These are phyloP conservation scores for Nemania bipapillata DNA, from an alignment of 2,329 filamentous ascomycete genomes.

Conservation along the genomic window DNA sequence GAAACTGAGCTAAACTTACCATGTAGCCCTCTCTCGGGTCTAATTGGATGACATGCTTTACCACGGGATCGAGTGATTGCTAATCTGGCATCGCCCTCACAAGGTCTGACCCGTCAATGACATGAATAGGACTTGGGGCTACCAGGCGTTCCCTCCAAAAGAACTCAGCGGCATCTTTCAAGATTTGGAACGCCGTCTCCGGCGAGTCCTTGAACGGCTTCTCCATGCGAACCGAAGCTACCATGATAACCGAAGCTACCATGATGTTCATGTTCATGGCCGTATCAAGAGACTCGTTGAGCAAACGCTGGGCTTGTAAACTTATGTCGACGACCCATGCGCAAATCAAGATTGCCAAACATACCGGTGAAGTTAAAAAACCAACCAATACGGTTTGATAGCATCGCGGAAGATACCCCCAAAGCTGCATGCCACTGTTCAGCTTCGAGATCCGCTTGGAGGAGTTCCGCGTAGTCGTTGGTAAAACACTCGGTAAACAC, in stretches of 20 bases:
- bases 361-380: conserved; percentile 29
- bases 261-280: no score
- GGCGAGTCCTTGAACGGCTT: no score
- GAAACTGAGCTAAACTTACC: background rate
- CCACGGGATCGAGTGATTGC: background rate
- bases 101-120: no score
- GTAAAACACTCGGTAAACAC: conserved; percentile 35
- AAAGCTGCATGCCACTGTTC: conserved; percentile 18
- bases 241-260: no score
- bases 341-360: background rate
- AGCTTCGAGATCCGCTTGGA: conserved; percentile 21
- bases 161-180: no score
- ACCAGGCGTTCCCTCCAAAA: no score
- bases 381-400: conserved; percentile 34
- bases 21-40: background rate
- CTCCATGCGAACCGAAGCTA: no score
- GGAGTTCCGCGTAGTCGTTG: conserved; percentile 26
- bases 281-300: background rate
- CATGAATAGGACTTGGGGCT: no score
- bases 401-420: conserved; percentile 12
- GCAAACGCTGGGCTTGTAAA: background rate
- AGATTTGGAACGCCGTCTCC: no score
- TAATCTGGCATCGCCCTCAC: no score
- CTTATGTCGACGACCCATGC: background rate
- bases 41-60: background rate